phyloP scores from a whole-genome alignment of 768 basidiomycete genomes.

The Gloeostereum incarnatum region DNA sequence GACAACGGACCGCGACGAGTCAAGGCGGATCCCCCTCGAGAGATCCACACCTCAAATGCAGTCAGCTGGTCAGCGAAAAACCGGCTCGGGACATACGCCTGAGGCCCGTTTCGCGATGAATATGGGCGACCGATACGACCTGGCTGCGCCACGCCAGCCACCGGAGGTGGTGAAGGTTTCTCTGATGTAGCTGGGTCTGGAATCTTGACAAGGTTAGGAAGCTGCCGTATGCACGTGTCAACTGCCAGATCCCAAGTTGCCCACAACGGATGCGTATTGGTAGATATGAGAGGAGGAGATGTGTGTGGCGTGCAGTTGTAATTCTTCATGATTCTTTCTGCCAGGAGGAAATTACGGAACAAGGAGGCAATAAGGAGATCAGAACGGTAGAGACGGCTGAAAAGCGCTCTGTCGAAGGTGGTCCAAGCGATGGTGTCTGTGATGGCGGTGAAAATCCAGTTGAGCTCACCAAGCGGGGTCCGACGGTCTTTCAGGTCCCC shows the following conservation, averaged over 20 bases:
- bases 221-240: slow-evolving; percentile 85
- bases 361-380: slow-evolving; percentile 94
- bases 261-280: slow-evolving; percentile 97
- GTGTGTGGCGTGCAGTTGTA: slow-evolving; percentile 97
- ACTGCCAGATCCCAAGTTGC: slow-evolving; percentile 97
- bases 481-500: slow-evolving; percentile 95
- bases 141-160: slow-evolving; percentile 22
- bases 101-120: slow-evolving; percentile 32
- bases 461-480: slow-evolving; percentile 95
- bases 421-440: slow-evolving; percentile 99
- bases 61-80: slow-evolving; percentile 97
- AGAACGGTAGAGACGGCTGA: slow-evolving; percentile 89
- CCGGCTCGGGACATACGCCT: slow-evolving; percentile 73
- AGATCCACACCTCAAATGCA: slow-evolving; percentile 98
- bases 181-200: slow-evolving; percentile 8
- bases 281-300: slow-evolving; percentile 82
- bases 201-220: slow-evolving; percentile 56
- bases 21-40: slow-evolving; percentile 80
- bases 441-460: slow-evolving; percentile 99
- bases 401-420: slow-evolving; percentile 87
- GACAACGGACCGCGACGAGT: slow-evolving; percentile 72
- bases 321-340: slow-evolving; percentile 96
- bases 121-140: slow-evolving; percentile 30
- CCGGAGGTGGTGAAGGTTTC: slow-evolving; percentile 12
- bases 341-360: slow-evolving; percentile 95